Base-by-base conservation (phyloP, 352 stramenopile genomes). In the Phytophthora rubi region DNA sequence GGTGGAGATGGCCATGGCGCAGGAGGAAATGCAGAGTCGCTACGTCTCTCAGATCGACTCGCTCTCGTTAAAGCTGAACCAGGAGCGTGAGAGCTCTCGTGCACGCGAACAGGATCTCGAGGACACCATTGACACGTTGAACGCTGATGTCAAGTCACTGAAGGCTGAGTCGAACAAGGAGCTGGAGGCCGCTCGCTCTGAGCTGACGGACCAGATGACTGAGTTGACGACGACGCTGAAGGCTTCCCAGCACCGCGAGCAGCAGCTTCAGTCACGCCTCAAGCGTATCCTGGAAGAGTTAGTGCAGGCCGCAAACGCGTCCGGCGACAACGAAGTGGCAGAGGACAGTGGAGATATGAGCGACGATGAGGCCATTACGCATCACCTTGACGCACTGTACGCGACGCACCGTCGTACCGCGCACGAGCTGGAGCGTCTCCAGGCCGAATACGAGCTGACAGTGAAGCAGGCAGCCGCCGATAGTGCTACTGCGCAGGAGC, bases 231-330 rank as follows among this genome's bases (percentile, higher is more conserved):
- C 57, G 8, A 69, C 62, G 13, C 53, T 89, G 35, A 68, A 83
- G 59, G 68, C 68, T 30, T 86, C 81, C 7, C 76, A 82, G 51
- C 59, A 71, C 30, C 75, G 74, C 9, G 81, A 89, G 54, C 79
- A 86, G 70, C 65, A 81, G 28, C 52, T 89, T 51, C 79, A 89
- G 66, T 64, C 48, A 10, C 81, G 77, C 47, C 62, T 89, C 13
- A 76, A 81, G 45, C 68, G 59, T 33, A 81, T 85, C 58, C 26
- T 87, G 39, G 62, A 81, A n/a, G 79, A 82, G 51, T 62, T 89
- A 26, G 63, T 80, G 13, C 59, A 77, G n/a, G 71, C 71, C 9
- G 65, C 70, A 3, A 78, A 77, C n/a, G 58, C 65, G 6, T 79
- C 71, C 0, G 66, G 63, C 9, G 53, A 70, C 21, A 62, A 59